phyloP scores from a whole-genome alignment of 441 rosid species.

The Bocquillonia castaneifolia region DNA sequence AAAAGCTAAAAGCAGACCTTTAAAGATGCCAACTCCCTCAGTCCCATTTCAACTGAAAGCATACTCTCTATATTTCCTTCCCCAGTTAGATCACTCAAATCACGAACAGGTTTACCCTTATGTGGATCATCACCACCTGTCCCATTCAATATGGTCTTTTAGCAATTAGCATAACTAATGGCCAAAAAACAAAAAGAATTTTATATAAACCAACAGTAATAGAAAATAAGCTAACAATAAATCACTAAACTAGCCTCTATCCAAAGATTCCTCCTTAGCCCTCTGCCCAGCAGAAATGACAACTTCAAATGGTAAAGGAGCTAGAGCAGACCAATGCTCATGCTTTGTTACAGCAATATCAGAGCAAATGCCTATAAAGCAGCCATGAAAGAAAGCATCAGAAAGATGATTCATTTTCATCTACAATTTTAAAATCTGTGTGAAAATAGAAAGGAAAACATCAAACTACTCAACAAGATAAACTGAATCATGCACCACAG shows the following conservation, averaged over 20 bases:
- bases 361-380: constrained; percentile 63
- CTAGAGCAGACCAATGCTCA: constrained; percentile 89
- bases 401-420: background rate
- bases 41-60: constrained; percentile 94
- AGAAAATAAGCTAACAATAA: constrained; percentile 14
- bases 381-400: constrained; percentile 24
- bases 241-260: constrained; percentile 49
- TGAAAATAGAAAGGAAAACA: background rate
- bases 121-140: constrained; percentile 51
- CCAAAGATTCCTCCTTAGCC: constrained; percentile 73
- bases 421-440: background rate
- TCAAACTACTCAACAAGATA: constrained; percentile 3
- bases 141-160: constrained; percentile 19
- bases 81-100: constrained; percentile 67
- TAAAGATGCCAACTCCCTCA: constrained; percentile 78
- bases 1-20: constrained; percentile 48
- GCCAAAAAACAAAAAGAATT: background rate
- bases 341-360: constrained; percentile 75
- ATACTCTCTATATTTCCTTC: constrained; percentile 97
- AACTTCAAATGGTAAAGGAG: constrained; percentile 95
- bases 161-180: no score
- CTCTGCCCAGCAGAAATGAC: constrained; percentile 91
- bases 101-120: constrained; percentile 47
- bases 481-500: background rate
- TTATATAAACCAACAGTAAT: constrained; percentile 11